Conservation (phyloP, 83 land plant genomes). For the Diphasiastrum complanatum region DNA sequence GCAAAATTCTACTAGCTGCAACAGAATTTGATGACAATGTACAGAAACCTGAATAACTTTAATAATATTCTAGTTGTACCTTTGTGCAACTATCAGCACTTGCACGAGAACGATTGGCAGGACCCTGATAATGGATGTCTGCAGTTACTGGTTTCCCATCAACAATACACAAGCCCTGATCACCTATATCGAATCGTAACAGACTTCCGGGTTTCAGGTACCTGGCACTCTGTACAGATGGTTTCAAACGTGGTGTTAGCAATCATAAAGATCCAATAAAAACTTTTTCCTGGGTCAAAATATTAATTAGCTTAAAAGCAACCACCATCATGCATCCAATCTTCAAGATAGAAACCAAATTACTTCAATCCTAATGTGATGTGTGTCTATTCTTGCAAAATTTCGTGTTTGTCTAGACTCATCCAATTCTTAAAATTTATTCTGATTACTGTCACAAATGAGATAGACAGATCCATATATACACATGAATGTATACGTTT, state of each 20-base stretch:
- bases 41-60: not conserved
- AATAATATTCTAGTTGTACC: constrained; percentile 31
- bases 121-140: constrained; percentile 62
- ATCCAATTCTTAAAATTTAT: no score
- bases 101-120: constrained; percentile 46
- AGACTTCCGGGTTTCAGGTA: constrained; percentile 53
- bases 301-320: not conserved
- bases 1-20: not conserved
- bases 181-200: constrained; percentile 64
- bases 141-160: constrained; percentile 70
- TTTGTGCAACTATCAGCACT: constrained; percentile 90
- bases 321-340: no score
- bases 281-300: not conserved
- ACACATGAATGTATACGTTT: no score
- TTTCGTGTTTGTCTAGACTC: no score
- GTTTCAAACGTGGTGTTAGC: no score
- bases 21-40: not conserved
- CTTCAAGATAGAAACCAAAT: no score
- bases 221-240: constrained; percentile 31
- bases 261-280: no score
- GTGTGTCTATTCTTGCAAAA: no score
- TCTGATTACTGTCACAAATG: no score
- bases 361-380: no score
- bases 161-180: constrained; percentile 55
- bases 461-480: no score